Base-by-base conservation (phyloP, 306 rosid species). In the Pyrus communis region DNA sequence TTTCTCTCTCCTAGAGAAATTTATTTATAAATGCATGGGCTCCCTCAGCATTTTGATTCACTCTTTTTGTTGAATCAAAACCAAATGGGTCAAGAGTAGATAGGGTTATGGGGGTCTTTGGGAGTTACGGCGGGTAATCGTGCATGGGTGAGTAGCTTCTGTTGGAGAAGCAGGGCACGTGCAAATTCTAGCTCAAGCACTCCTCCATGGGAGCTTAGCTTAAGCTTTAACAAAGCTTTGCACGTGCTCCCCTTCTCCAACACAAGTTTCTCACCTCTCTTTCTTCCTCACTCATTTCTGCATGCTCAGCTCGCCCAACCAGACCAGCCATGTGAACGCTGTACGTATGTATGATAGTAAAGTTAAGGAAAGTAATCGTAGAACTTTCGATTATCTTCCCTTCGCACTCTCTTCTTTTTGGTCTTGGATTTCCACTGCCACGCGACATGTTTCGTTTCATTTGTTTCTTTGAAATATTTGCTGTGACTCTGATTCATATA, bases 111-210 rank as follows among this genome's bases (percentile, higher is more conserved):
- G 9, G 68, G 12, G 62, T 49, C 55, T 5, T 49, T 15, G 45
- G 9, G 42, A 5, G 21, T 49, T 12, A 59, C 12, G 46, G 22
- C 15, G 33, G 9, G 27, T 15, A 9, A 58, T 72, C 68, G 85
- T 9, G 30, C 60, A 40, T 81, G 87, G 89, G 91, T 67, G 93
- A 81, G 88, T 78, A 73, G 65, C 78, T 85, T 89, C 75, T 67
- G 97, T 73, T 91, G 98, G 98, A 93, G 98, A 93, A 88, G 97
- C 97, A 91, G 98, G 98, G 96, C 98, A 91, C 97, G 97, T 93
- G 98, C 97, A 91, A 73, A 49, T 5, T 66, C 27, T 21, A 64
- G 31, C 33, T 55, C 73, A 25, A 52, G 13, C 40, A 15, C 52
- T 11, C 7, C 62, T 69, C 25, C 12, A 1, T 28, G 22, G 12